phyloP scores from a whole-genome alignment of 2,329 filamentous ascomycete genomes.

The Pyrenochaeta sp. region DNA sequence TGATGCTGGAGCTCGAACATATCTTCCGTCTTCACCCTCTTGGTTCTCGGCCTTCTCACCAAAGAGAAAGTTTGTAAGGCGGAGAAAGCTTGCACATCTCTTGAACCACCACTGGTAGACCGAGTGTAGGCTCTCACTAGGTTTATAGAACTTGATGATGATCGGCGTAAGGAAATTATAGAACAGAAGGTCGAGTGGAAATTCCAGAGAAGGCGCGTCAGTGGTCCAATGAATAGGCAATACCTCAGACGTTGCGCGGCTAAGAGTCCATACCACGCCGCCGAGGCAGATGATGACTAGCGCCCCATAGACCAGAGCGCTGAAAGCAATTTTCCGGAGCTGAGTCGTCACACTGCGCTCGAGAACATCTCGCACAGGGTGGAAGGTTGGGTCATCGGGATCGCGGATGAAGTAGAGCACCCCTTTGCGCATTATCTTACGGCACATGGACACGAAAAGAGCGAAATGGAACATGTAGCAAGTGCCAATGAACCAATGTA shows the following conservation, averaged over 20 bases:
- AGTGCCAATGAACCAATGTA: slow-evolving; percentile 98
- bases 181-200: slow-evolving; percentile 90
- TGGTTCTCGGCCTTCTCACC: slow-evolving; percentile 82
- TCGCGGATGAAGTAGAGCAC: slow-evolving; percentile 98
- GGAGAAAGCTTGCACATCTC: slow-evolving; percentile 77
- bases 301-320: slow-evolving; percentile 92
- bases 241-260: slow-evolving; percentile 70
- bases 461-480: slow-evolving; percentile 99
- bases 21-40: slow-evolving; percentile 81
- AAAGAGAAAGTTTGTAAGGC: slow-evolving; percentile 92
- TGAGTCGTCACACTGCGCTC: slow-evolving; percentile 93
- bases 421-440: slow-evolving; percentile 94
- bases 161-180: slow-evolving; percentile 97
- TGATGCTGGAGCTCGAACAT: slow-evolving; percentile 90
- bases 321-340: slow-evolving; percentile 94
- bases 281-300: slow-evolving; percentile 92
- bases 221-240: slow-evolving; percentile 94
- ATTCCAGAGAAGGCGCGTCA: slow-evolving; percentile 90
- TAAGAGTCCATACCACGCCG: slow-evolving; percentile 93
- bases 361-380: slow-evolving; percentile 94
- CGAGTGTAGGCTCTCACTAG: slow-evolving; percentile 80
- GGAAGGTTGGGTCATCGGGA: slow-evolving; percentile 97
- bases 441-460: slow-evolving; percentile 97
- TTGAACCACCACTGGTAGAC: slow-evolving; percentile 98
- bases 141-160: slow-evolving; percentile 82